Percentiles rank a stretch among this genome's conserved stretches.
Evolutionary conservation across 163 green algal genomes (phyloP).

Genomic region (Scenedesmus sp.): DNA sequence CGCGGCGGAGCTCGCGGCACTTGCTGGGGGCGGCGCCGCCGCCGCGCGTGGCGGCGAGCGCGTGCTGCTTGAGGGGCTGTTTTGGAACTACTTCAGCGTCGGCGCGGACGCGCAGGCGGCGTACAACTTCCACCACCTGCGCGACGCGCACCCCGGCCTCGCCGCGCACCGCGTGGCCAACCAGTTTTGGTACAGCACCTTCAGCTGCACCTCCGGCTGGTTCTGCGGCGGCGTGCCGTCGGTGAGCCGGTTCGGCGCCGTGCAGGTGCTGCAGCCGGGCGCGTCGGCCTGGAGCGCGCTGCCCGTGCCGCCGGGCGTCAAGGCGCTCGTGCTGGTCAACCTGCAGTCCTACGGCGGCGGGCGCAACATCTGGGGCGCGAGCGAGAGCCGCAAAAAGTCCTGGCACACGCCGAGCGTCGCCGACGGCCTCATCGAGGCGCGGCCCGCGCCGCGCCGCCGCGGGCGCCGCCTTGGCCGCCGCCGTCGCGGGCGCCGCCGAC

Average conservation of each 20-base stretch:
- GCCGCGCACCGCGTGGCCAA: slow-evolving; percentile 74
- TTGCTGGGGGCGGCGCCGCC: background rate
- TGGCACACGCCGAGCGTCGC: slow-evolving; percentile 61
- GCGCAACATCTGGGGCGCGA: slow-evolving; percentile 82
- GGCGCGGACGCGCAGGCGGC: slow-evolving; percentile 86
- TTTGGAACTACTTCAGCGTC: slow-evolving; percentile 94
- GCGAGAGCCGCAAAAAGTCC: slow-evolving; percentile 4
- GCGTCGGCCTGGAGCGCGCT: slow-evolving; percentile 68
- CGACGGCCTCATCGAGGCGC: slow-evolving; percentile 79
- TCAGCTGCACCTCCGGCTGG: slow-evolving; percentile 71
- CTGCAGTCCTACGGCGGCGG: slow-evolving; percentile 86
- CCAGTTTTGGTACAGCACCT: slow-evolving; percentile 80
- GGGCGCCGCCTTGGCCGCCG: too few species aligned
- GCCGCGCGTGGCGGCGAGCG: background rate
- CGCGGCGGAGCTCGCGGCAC: slow-evolving; percentile 12
- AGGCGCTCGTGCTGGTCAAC: slow-evolving; percentile 88
- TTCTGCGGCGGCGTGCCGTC: slow-evolving; percentile 67
- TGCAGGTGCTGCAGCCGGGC: slow-evolving; percentile 62
- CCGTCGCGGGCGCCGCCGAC: too few species aligned
- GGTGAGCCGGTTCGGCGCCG: slow-evolving; percentile 37
- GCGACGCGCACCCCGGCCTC: slow-evolving; percentile 69
- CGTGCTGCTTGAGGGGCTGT: slow-evolving; percentile 58
- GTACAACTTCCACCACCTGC: slow-evolving; percentile 87
- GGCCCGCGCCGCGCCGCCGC: too few species aligned
- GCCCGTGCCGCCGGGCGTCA: slow-evolving; percentile 64